Evolutionary conservation across 306 rosid genomes (phyloP).

Genomic region (Hippophae tibetana): DNA sequence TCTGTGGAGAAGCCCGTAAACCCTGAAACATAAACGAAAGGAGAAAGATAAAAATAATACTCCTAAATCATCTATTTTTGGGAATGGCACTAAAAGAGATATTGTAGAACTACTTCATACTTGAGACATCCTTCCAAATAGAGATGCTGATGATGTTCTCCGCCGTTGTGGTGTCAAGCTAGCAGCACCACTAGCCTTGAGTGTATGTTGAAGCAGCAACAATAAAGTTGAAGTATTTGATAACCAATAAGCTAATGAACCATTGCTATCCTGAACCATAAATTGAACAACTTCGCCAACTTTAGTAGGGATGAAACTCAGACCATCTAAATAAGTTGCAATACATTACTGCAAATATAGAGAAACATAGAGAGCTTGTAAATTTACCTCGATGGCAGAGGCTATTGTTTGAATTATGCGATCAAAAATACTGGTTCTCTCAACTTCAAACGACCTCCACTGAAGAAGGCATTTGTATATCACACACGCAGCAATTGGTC

Average conservation of each 20-base stretch:
- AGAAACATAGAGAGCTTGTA: no score
- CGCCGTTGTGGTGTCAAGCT: conserved; percentile 99
- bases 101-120: conserved; percentile 33
- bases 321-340: background rate
- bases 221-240: conserved; percentile 91
- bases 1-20: conserved; percentile 86
- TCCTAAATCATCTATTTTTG: background rate
- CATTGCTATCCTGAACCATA: conserved; percentile 86
- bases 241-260: conserved; percentile 86
- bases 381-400: conserved; percentile 79
- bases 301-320: conserved; percentile 18
- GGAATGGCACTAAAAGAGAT: conserved; percentile 12
- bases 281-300: conserved; percentile 19
- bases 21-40: conserved; percentile 44
- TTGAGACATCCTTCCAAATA: conserved; percentile 99
- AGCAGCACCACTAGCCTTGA: conserved; percentile 99
- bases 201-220: conserved; percentile 96
- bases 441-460: conserved; percentile 99
- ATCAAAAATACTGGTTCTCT: conserved; percentile 88
- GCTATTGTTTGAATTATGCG: conserved; percentile 95
- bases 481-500: conserved; percentile 90
- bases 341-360: no score
- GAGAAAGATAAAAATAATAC: conserved; percentile 14
- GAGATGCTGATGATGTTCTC: conserved; percentile 80
- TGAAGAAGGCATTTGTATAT: conserved; percentile 97